Percentiles rank a stretch among this genome's conserved stretches.
Evolutionary conservation across 768 basidiomycete genomes (phyloP).

Genomic region (Tricholoma saponaceum): DNA sequence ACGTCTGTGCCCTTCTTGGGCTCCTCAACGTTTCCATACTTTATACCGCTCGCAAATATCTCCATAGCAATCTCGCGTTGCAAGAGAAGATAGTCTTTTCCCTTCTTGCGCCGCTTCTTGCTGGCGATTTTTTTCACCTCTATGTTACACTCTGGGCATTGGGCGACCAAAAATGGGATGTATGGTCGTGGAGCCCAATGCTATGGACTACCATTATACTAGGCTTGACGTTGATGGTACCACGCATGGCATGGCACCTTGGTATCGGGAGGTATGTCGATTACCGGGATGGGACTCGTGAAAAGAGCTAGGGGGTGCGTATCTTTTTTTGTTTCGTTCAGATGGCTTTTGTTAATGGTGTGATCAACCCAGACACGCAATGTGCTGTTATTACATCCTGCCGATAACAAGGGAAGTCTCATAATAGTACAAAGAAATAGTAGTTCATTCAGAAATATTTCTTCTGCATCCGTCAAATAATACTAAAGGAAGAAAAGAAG

Average conservation of each 20-base stretch:
- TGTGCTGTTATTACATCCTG: neutral
- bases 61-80: constrained; percentile 52
- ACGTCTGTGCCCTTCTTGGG: constrained; percentile 73
- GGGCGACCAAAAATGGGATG: constrained; percentile 63
- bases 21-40: constrained; percentile 67
- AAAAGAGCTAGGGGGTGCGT: constrained; percentile 11
- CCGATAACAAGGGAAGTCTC: constrained; percentile 6
- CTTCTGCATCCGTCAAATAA: constrained; percentile 3
- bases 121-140: constrained; percentile 67
- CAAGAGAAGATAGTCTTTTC: constrained; percentile 71
- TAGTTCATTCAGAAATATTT: constrained; percentile 9
- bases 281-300: constrained; percentile 45
- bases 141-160: constrained; percentile 70
- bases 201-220: constrained; percentile 62
- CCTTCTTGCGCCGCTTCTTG: constrained; percentile 61
- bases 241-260: constrained; percentile 69
- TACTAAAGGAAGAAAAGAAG: neutral
- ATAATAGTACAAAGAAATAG: constrained; percentile 2
- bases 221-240: constrained; percentile 63
- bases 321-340: neutral
- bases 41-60: constrained; percentile 54
- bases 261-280: constrained; percentile 75
- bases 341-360: neutral
- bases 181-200: constrained; percentile 63
- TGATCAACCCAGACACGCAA: neutral